Base-by-base conservation (phyloP, 805 yeast species). In the Saccharomycopsis fibuligera region DNA sequence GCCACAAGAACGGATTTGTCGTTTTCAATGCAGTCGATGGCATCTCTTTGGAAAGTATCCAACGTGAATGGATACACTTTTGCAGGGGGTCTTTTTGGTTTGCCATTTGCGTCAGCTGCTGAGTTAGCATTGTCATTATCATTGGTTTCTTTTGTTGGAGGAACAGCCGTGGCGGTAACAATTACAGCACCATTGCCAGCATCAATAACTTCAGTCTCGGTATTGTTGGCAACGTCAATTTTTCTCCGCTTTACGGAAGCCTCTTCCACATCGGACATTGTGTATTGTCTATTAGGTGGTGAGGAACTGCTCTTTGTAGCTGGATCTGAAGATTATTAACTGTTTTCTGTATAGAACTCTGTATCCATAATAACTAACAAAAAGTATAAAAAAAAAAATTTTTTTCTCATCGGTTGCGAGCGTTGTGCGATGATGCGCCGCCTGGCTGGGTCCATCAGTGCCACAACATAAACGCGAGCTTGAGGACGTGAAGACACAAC, bases 21-120 rank as follows among this genome's bases (percentile, higher is more conserved):
- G 62, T 98, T 75, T 64, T 93, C 98, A 55, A 93, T 93, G 68
- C 98, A 91, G 9, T 96, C 89, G 54, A 93, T 83, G 14, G 98
- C 86, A 17, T 96, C 90, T 58, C 93, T 96, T 70, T 93, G 99
- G 74, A 93, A 93, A 27, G 99, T 97, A 75, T 93, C 99, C 56
- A 93, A 74, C 0, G 81, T 78, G 67, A 93, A 93, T 0, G 98
- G 98, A 59, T 93, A 93, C 0, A 84, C 79, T 57, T 97, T 75
- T 2, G 98, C 99, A 6, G 56, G 56, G 8, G 53, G 47, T 41
- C 47, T 47, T 36, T 42, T 50, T 8, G 8, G 8, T 8, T 8
- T 12, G 12, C 10, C 12, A 8, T 8, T 8, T 8, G 31, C 8
- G 12, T 8, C 31, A 8, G 12, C 31, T 27, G 8, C 10, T 27